A percentile compares a stretch with the other conserved stretches of the same genome.
Conservation (phyloP, 306 rosid genomes). For the Cicer arietinum region DNA sequence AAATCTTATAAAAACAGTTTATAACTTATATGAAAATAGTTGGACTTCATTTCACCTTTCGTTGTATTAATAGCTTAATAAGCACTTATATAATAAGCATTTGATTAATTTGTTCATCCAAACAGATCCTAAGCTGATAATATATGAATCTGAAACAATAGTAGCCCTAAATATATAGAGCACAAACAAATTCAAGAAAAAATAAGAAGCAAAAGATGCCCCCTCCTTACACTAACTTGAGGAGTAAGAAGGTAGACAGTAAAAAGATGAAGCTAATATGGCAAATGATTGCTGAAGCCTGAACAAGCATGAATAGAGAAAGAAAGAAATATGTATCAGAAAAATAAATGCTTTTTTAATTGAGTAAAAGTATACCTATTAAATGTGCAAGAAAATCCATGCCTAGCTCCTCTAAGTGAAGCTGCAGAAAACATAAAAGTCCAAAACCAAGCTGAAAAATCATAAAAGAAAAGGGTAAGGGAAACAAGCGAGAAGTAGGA, state of each 20-base stretch:
- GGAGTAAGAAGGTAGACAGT: conserved; percentile 19
- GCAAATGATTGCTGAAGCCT: neutral
- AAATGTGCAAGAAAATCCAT: conserved; percentile 36
- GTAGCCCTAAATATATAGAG: neutral
- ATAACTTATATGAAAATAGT: no score
- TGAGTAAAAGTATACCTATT: conserved; percentile 39
- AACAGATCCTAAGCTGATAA: neutral
- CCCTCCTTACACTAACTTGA: neutral
- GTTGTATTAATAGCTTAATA: no score
- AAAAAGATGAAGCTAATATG: neutral
- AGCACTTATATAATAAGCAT: no score
- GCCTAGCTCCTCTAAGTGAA: conserved; percentile 43
- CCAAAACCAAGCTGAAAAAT: conserved; percentile 42
- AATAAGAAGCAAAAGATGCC: neutral
- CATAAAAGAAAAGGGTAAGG: conserved; percentile 1
- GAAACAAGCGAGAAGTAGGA: no score
- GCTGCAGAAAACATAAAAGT: conserved; percentile 49
- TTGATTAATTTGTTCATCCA: no score
- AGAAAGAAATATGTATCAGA: conserved; percentile 12
- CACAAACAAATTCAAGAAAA: neutral
- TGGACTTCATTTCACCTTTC: no score
- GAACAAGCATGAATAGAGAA: neutral
- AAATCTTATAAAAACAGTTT: no score
- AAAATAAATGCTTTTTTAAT: neutral
- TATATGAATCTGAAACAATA: conserved; percentile 5